A percentile compares a stretch with the other conserved stretches of the same genome.
These are phyloP conservation scores for Tardiomyces depauwii DNA, from an alignment of 1,139 yeast genomes.

Conservation along the genomic window DNA sequence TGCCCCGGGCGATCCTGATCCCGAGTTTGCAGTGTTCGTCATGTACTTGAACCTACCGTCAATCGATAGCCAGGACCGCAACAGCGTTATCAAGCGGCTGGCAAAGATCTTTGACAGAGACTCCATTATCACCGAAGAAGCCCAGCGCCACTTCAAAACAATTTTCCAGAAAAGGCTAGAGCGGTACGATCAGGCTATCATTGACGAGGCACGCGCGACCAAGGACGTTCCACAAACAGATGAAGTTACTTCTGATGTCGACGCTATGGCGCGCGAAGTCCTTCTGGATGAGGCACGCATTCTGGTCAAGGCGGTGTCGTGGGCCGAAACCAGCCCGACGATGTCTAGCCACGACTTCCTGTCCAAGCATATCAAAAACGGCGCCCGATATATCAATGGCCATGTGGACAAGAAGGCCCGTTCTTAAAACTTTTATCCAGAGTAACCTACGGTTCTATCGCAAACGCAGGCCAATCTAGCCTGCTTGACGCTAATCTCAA, in stretches of 20 bases:
- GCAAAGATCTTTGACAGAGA: slow-evolving; percentile 5
- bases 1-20: slow-evolving; percentile 1
- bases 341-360: background rate
- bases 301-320: slow-evolving; percentile 4
- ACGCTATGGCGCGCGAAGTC: slow-evolving; percentile 17
- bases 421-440: no score
- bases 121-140: slow-evolving; percentile 8
- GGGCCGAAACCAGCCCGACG: slow-evolving; percentile 2
- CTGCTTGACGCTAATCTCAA: no score
- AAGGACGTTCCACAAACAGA: slow-evolving; percentile 6
- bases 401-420: background rate
- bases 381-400: background rate
- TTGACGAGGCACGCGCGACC: slow-evolving; percentile 6
- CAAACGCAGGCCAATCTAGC: no score
- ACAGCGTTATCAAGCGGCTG: slow-evolving; percentile 8
- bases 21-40: background rate
- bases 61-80: background rate
- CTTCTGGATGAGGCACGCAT: slow-evolving; percentile 17
- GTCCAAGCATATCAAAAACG: slow-evolving; percentile 1
- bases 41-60: background rate
- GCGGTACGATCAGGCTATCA: slow-evolving; percentile 11
- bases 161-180: slow-evolving; percentile 11
- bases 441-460: no score
- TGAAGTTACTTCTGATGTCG: slow-evolving; percentile 10
- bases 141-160: slow-evolving; percentile 9